A percentile compares a stretch with the other conserved stretches of the same genome.
These are phyloP conservation scores for Trematosphaeria pertusa DNA, from an alignment of 2,329 filamentous ascomycete genomes.

Conservation along the genomic window DNA sequence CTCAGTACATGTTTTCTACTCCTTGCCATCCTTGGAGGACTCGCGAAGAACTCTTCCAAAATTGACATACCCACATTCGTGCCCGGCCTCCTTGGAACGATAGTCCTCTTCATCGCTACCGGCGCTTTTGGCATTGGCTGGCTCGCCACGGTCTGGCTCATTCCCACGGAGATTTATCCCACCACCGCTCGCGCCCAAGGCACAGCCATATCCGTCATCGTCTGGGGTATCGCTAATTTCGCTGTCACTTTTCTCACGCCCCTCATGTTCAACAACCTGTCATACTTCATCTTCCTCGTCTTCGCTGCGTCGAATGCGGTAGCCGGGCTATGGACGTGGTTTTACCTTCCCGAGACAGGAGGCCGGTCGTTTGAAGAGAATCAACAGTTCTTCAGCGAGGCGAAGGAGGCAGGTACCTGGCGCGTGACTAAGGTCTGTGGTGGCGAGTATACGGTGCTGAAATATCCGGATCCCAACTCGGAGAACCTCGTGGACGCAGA, in stretches of 20 bases:
- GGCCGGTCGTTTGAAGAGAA: constrained; percentile 67
- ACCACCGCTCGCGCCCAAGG: constrained; percentile 63
- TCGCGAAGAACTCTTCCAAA: constrained; percentile 51
- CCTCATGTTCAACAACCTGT: constrained; percentile 65
- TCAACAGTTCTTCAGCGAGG: constrained; percentile 64
- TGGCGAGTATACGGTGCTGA: constrained; percentile 58
- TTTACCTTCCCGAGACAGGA: constrained; percentile 62
- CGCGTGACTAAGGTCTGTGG: constrained; percentile 59
- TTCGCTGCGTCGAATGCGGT: constrained; percentile 63
- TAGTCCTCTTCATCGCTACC: constrained; percentile 64
- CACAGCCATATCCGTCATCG: constrained; percentile 61
- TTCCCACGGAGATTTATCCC: constrained; percentile 66
- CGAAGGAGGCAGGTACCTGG: constrained; percentile 61
- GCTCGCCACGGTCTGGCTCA: constrained; percentile 66
- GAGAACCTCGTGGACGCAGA: constrained; percentile 49
- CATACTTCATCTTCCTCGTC: constrained; percentile 65
- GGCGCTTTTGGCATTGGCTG: constrained; percentile 67
- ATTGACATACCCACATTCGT: constrained; percentile 50
- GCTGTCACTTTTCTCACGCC: constrained; percentile 64
- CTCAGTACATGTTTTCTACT: constrained; percentile 60
- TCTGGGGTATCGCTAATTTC: constrained; percentile 67
- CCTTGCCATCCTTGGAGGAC: constrained; percentile 59
- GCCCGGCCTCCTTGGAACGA: constrained; percentile 59
- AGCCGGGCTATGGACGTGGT: constrained; percentile 63
- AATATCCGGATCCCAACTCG: constrained; percentile 47